Evolutionary conservation across 352 stramenopile species (phyloP).

Genomic region (Phytophthora cajani): DNA sequence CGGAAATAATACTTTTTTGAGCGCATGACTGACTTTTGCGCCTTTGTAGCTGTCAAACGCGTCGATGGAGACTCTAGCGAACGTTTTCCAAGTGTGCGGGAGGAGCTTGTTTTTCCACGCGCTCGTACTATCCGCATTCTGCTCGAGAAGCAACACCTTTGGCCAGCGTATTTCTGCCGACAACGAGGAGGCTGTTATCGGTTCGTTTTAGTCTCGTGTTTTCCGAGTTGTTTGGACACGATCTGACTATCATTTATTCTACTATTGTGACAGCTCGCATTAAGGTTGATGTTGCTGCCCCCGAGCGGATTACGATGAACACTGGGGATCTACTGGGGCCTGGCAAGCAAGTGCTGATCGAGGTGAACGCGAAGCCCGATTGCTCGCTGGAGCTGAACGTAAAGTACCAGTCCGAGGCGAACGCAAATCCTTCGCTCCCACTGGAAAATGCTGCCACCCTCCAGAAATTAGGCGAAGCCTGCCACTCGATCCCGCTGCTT

Average conservation of each 20-base stretch:
- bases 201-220: constrained; percentile 31
- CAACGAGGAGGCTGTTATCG: constrained; percentile 68
- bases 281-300: constrained; percentile 82
- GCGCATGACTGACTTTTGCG: constrained; percentile 15
- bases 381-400: constrained; percentile 69
- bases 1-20: not conserved
- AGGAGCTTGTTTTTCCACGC: constrained; percentile 90
- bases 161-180: constrained; percentile 66
- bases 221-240: not conserved
- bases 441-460: constrained; percentile 53
- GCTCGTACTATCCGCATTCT: constrained; percentile 78
- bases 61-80: constrained; percentile 65
- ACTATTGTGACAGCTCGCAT: constrained; percentile 53
- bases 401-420: constrained; percentile 56
- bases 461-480: constrained; percentile 56
- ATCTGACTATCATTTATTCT: not conserved
- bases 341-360: constrained; percentile 72
- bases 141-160: constrained; percentile 74
- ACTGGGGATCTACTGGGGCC: constrained; percentile 59
- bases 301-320: constrained; percentile 84
- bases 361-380: constrained; percentile 70
- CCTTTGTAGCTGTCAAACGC: constrained; percentile 56
- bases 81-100: constrained; percentile 81
- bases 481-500: constrained; percentile 82
- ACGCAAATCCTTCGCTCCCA: constrained; percentile 28